Conservation (phyloP, 495 filamentous ascomycete genomes). For the Penicillium coffeae region DNA sequence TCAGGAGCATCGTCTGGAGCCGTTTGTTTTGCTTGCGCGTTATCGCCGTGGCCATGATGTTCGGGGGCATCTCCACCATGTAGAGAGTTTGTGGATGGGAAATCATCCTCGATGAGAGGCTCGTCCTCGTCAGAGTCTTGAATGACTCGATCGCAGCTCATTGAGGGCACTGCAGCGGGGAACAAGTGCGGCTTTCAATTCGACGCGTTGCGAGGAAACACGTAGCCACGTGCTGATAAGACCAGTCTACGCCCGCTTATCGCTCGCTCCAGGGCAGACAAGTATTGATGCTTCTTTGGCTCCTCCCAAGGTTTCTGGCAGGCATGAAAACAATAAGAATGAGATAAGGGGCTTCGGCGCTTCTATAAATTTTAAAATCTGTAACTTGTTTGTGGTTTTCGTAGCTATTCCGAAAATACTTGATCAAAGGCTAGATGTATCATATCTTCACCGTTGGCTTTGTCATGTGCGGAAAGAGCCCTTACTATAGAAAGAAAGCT, state of each 20-base stretch:
- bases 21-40: constrained; percentile 9
- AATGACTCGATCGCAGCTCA: constrained; percentile 40
- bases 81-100: constrained; percentile 18
- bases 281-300: not conserved
- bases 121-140: constrained; percentile 52
- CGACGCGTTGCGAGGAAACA: constrained; percentile 26
- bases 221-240: constrained; percentile 38
- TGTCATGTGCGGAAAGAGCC: too few relatives aligned
- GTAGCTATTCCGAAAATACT: too few relatives aligned
- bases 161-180: constrained; percentile 11
- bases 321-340: too few relatives aligned
- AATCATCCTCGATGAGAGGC: constrained; percentile 27
- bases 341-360: too few relatives aligned
- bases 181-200: too few relatives aligned
- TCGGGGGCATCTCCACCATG: constrained; percentile 12
- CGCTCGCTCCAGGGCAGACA: not conserved
- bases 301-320: too few relatives aligned
- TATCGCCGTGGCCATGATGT: constrained; percentile 12
- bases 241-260: not conserved
- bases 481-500: too few relatives aligned
- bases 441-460: too few relatives aligned
- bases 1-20: constrained; percentile 6
- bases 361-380: too few relatives aligned
- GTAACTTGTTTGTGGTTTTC: too few relatives aligned
- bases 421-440: too few relatives aligned